Evolutionary conservation across 176 grass and related monocot genomes (phyloP).

Genomic region (Zoysia japonica): DNA sequence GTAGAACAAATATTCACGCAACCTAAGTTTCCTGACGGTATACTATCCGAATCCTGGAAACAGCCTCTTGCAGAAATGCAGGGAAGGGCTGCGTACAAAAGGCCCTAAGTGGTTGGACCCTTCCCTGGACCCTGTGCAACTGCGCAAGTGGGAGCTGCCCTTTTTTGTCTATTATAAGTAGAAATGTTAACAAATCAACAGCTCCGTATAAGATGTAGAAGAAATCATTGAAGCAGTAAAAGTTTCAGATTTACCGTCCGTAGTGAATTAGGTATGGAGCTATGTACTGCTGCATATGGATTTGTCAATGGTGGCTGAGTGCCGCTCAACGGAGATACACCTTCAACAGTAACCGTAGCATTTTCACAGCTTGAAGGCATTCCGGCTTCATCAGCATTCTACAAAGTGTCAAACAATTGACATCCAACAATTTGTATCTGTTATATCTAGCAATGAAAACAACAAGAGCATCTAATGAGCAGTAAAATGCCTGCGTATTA

Average conservation of each 20-base stretch:
- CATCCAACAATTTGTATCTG: background rate
- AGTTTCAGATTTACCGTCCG: conserved; percentile 67
- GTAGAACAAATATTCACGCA: no score
- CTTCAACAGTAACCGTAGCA: conserved; percentile 60
- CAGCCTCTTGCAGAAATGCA: no score
- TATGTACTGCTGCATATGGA: conserved; percentile 50
- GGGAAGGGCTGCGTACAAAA: no score
- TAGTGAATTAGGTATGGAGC: conserved; percentile 79
- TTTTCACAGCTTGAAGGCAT: conserved; percentile 51
- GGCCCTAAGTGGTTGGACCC: no score
- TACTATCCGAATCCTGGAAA: no score
- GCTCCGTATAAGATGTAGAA: background rate
- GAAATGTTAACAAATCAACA: conserved; percentile 22
- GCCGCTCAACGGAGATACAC: conserved; percentile 46
- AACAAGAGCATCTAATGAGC: background rate
- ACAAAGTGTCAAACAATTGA: conserved; percentile 36
- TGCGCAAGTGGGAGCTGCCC: no score
- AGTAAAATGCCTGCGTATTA: background rate
- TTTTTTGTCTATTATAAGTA: background rate
- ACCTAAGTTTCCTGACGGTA: no score
- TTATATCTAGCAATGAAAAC: conserved; percentile 11
- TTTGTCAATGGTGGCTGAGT: conserved; percentile 51
- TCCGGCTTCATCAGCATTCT: conserved; percentile 62
- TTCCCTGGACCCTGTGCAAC: no score
- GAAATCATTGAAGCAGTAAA: conserved; percentile 8